Evolutionary conservation across 1,284 basidiomycete genomes (phyloP).

Genomic region (Xerocomus subilludens): DNA sequence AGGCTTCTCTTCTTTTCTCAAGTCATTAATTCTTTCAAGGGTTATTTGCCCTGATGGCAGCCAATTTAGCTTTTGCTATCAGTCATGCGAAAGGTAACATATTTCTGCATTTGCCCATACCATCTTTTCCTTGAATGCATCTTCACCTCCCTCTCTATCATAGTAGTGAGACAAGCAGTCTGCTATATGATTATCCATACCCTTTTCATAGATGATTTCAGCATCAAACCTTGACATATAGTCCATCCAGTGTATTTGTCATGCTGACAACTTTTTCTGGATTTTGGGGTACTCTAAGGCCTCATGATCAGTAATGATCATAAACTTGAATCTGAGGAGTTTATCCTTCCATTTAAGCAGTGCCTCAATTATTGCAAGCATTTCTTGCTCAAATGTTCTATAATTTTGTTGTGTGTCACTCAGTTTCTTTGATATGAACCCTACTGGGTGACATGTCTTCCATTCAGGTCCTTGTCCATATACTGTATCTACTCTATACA

Average conservation of each 20-base stretch:
- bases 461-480: conserved; percentile 46
- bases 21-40: too few species aligned
- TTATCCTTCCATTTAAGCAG: conserved; percentile 6
- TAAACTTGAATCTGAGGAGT: background rate
- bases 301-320: background rate
- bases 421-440: conserved; percentile 49
- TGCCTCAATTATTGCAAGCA: conserved; percentile 4
- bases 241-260: background rate
- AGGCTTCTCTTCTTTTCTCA: too few species aligned
- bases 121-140: too few species aligned
- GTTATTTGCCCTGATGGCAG: background rate
- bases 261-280: background rate
- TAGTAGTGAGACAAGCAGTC: too few species aligned
- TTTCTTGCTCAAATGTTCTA: conserved; percentile 51
- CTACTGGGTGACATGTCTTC: conserved; percentile 55
- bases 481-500: conserved; percentile 54
- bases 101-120: too few species aligned
- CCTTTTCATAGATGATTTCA: too few species aligned
- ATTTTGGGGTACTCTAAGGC: background rate
- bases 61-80: background rate
- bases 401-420: conserved; percentile 17
- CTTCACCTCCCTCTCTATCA: too few species aligned
- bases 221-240: background rate
- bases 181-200: too few species aligned
- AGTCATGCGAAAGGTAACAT: too few species aligned